These are phyloP conservation scores for Coprinellus aureogranulatus DNA, from an alignment of 768 basidiomycete species.

Conservation along the genomic window DNA sequence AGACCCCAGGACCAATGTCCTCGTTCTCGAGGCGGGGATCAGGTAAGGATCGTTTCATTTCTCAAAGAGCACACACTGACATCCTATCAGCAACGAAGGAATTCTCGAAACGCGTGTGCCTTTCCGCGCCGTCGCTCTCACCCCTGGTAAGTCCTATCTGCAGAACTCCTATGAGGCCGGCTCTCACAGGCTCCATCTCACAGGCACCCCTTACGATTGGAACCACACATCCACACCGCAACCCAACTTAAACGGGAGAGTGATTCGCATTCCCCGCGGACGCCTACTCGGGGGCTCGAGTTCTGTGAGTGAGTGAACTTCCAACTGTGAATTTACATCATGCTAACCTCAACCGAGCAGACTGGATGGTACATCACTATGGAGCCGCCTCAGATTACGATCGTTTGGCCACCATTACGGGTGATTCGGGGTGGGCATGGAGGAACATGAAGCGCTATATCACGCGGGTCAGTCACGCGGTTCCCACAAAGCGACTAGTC, in stretches of 20 bases:
- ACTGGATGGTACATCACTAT: slow-evolving; percentile 20
- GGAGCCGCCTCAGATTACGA: slow-evolving; percentile 47
- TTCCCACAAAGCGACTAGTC: neutral
- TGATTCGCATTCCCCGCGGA: slow-evolving; percentile 2
- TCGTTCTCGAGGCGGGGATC: slow-evolving; percentile 43
- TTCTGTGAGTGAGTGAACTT: slow-evolving; percentile 14
- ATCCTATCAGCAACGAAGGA: slow-evolving; percentile 6
- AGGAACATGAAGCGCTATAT: slow-evolving; percentile 22
- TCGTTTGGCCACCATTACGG: slow-evolving; percentile 43
- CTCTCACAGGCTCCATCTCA: neutral
- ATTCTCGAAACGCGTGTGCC: slow-evolving; percentile 1
- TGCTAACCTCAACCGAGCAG: neutral
- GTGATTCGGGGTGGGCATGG: slow-evolving; percentile 46
- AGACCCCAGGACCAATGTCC: slow-evolving; percentile 31
- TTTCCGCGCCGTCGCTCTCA: neutral
- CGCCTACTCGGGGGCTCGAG: slow-evolving; percentile 13
- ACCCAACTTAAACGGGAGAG: slow-evolving; percentile 7
- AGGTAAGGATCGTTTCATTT: no score
- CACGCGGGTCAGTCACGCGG: slow-evolving; percentile 15
- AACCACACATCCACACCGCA: slow-evolving; percentile 14
- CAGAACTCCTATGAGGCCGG: neutral
- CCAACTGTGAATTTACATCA: neutral
- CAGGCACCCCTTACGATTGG: slow-evolving; percentile 14
- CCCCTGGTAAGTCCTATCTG: neutral
- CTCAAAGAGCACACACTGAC: no score